Evolutionary conservation across 2,329 filamentous ascomycete genomes (phyloP).

Genomic region (Botryotinia narcissicola): DNA sequence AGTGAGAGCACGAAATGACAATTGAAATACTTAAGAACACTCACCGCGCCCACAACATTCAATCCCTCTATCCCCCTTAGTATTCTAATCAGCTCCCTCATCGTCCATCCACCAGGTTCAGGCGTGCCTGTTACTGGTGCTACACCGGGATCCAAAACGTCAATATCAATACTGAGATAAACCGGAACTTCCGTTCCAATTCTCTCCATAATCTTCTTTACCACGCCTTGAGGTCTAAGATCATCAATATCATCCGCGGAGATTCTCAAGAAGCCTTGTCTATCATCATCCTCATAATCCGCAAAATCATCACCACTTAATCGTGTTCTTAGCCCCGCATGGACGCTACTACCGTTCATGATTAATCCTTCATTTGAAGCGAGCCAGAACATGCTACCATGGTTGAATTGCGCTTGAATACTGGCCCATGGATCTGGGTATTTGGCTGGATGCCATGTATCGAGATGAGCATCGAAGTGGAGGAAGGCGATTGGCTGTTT

Average conservation of each 20-base stretch:
- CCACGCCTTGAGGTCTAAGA: conserved; percentile 67
- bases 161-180: conserved; percentile 78
- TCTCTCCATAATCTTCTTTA: conserved; percentile 65
- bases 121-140: conserved; percentile 83
- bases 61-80: conserved; percentile 76
- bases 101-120: conserved; percentile 89
- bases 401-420: conserved; percentile 74
- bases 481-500: conserved; percentile 64
- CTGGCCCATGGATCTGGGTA: conserved; percentile 76
- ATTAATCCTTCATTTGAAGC: conserved; percentile 79
- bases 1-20: background rate
- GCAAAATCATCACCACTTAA: conserved; percentile 63
- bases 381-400: conserved; percentile 91
- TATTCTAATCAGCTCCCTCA: conserved; percentile 80
- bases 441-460: conserved; percentile 49
- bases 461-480: conserved; percentile 63
- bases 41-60: conserved; percentile 74
- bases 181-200: conserved; percentile 75
- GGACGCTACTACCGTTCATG: conserved; percentile 69
- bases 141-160: conserved; percentile 69
- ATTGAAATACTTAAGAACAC: background rate
- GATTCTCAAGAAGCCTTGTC: conserved; percentile 77
- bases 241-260: conserved; percentile 87
- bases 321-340: conserved; percentile 78
- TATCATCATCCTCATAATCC: conserved; percentile 69